Conservation (phyloP, 768 basidiomycete genomes). For the Amanita phalloides region DNA sequence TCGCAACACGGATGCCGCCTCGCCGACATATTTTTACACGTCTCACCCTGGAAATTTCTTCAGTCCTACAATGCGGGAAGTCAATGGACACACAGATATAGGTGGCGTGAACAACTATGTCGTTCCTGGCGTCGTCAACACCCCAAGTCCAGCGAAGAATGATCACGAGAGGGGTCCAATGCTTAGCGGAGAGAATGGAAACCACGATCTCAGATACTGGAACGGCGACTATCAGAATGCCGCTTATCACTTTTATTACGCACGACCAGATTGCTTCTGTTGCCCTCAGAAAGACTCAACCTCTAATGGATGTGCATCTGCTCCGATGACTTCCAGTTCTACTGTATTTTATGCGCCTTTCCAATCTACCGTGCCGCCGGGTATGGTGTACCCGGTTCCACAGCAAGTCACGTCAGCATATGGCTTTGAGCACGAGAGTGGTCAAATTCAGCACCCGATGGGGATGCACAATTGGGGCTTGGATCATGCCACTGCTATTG, state of each 20-base stretch:
- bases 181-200: neutral
- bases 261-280: constrained; percentile 17
- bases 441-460: neutral
- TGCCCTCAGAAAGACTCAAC: constrained; percentile 16
- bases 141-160: neutral
- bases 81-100: neutral
- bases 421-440: constrained; percentile 4
- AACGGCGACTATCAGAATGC: constrained; percentile 10
- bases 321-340: neutral
- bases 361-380: neutral
- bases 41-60: constrained; percentile 10
- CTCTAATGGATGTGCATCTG: neutral
- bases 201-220: constrained; percentile 7
- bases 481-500: constrained; percentile 16
- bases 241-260: constrained; percentile 6
- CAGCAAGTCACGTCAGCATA: neutral
- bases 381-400: neutral
- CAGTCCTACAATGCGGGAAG: constrained; percentile 4
- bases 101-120: neutral
- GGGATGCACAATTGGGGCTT: constrained; percentile 13
- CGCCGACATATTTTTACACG: constrained; percentile 26
- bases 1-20: constrained; percentile 11
- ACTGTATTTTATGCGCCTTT: neutral
- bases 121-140: neutral
- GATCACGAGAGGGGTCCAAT: constrained; percentile 1